These are phyloP conservation scores for Albizia julibrissin DNA, from an alignment of 306 rosid genomes.

Conservation along the genomic window DNA sequence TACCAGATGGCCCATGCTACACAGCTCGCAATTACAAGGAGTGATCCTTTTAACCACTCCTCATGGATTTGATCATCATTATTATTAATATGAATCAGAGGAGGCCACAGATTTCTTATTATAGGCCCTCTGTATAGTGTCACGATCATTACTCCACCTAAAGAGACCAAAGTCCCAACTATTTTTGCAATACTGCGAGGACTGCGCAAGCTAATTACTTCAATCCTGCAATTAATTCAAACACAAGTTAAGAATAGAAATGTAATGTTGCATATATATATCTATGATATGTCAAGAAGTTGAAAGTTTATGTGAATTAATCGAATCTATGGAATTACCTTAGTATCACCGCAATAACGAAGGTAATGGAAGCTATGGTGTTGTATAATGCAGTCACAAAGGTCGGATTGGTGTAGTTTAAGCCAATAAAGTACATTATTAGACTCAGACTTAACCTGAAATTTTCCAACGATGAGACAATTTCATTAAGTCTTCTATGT, in stretches of 20 bases:
- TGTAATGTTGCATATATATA: not conserved
- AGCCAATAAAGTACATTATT: not conserved
- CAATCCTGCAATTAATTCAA: slow-evolving; percentile 40
- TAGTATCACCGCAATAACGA: slow-evolving; percentile 49
- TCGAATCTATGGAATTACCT: slow-evolving; percentile 35
- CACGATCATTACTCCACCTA: slow-evolving; percentile 60
- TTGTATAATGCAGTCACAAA: slow-evolving; percentile 54
- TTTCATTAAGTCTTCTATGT: not conserved
- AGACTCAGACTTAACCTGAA: slow-evolving; percentile 52
- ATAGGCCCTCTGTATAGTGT: slow-evolving; percentile 54
- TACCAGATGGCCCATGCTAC: slow-evolving; percentile 59
- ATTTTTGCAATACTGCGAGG: slow-evolving; percentile 54
- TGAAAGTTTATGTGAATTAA: not conserved
- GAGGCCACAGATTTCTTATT: slow-evolving; percentile 42
- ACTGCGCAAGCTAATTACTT: slow-evolving; percentile 37
- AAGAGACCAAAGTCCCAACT: slow-evolving; percentile 52
- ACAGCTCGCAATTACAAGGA: slow-evolving; percentile 58
- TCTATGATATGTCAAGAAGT: not conserved
- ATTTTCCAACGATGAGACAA: not conserved
- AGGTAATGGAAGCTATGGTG: slow-evolving; percentile 59
- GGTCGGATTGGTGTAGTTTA: slow-evolving; percentile 62
- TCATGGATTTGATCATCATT: slow-evolving; percentile 34
- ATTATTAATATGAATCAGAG: slow-evolving; percentile 41
- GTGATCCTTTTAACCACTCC: slow-evolving; percentile 59
- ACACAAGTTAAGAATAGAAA: not conserved